A percentile compares a stretch with the other conserved stretches of the same genome.
phyloP scores from a whole-genome alignment of 441 rosid genomes.

The Brassica hybrid region DNA sequence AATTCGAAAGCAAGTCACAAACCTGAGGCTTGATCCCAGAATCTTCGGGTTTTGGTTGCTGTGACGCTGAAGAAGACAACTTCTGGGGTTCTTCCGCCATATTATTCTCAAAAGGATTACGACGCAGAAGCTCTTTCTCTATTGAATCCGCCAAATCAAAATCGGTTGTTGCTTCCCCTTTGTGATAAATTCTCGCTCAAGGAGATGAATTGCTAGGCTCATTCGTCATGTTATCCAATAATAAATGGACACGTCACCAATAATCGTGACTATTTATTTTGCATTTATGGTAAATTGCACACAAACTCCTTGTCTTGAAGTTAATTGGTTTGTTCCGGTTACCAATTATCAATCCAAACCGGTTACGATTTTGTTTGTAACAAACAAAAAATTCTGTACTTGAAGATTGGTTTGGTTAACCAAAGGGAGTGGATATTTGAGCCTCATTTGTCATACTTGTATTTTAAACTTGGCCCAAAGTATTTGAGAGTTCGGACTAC shows the following conservation, averaged over 20 bases:
- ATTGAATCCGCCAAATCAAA: neutral
- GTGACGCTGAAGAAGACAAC: neutral
- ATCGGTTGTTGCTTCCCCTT: neutral
- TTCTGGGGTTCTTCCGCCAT: neutral
- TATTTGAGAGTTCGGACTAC: neutral
- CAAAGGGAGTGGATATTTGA: neutral
- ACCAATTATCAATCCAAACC: neutral
- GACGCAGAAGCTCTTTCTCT: neutral
- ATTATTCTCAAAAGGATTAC: neutral
- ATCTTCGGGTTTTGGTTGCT: neutral
- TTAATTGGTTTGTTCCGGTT: neutral
- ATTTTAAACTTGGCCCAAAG: neutral
- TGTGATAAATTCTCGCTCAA: neutral
- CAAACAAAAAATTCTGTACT: neutral
- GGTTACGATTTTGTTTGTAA: neutral
- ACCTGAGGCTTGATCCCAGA: conserved; percentile 9
- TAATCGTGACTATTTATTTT: neutral
- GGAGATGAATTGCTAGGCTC: neutral
- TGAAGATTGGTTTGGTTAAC: neutral
- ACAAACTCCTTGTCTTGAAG: neutral
- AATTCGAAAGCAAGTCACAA: neutral
- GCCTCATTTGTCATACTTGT: neutral
- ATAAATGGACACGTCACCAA: neutral
- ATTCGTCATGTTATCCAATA: neutral
- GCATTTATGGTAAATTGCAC: neutral